Base-by-base conservation (phyloP, 1,139 yeast genomes). In the Pichia sp. region DNA sequence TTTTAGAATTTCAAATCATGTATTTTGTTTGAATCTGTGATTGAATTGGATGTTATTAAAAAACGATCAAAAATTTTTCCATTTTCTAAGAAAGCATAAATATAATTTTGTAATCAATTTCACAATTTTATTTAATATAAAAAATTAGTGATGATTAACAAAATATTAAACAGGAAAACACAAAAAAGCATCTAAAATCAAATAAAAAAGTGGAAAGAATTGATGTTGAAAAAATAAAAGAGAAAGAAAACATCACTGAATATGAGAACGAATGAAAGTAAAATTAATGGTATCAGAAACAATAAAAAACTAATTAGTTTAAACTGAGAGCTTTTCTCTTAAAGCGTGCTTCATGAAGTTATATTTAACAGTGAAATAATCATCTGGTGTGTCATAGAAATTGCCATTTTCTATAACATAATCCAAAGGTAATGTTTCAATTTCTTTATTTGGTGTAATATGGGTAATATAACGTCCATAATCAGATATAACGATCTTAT, bases 401-500 rank as follows among this genome's bases (percentile, higher is more conserved):
- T 76, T 74, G 7, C 86, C 85, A 49, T 74, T 74, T 56, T 76
- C 77, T 52, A 83, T 63, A 23, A 82, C 74, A 52, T 78, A 75
- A 22, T 76, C 71, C 55, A 83, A 68, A 39, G 83, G 80, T 54
- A 77, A 80, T 6, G 94, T 82, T 62, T 80, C 82, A 47, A 87
- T 80, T 45, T 76, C 75, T 58, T 89, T 79, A 46, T 78, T 75
- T 38, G 94, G 87, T 11, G 95, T 85, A 47, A 90, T 81, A 57
- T 87, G 87, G 33, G 95, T 87, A 34, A 90, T 74, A 39, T 80
- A 80, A 53, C 76, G 73, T 22, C 96, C 97, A 45, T 78, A 71
- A 55, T 82, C 82, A 39, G 92, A 82, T 37, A 90, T 65, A 52
- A 95, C 82, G 48, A 90, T 69, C 66, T 92, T 92, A 66, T 85